These are phyloP conservation scores for Aspergillus puulaauensis DNA, from an alignment of 2,329 filamentous ascomycete species.

Conservation along the genomic window DNA sequence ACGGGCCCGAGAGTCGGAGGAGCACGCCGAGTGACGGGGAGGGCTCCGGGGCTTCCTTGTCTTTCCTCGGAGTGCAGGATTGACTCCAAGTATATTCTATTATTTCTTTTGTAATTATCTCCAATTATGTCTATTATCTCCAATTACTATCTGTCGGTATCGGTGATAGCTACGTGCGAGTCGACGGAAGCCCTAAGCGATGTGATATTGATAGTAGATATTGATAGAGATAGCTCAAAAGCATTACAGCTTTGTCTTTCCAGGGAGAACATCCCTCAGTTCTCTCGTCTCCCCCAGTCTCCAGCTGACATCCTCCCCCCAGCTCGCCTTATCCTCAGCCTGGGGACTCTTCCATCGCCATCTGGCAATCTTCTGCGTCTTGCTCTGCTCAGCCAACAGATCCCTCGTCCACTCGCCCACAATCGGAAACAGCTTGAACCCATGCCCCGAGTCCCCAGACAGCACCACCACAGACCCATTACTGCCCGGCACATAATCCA, in stretches of 20 bases:
- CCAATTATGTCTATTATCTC: no score
- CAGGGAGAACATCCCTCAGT: slow-evolving; percentile 21
- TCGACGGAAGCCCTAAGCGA: no score
- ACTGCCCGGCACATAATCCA: slow-evolving; percentile 25
- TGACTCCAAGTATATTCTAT: no score
- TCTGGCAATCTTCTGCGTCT: slow-evolving; percentile 42
- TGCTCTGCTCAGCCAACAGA: slow-evolving; percentile 43
- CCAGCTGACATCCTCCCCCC: slow-evolving; percentile 52
- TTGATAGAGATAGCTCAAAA: no score
- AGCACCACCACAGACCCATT: slow-evolving; percentile 50
- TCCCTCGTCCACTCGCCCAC: slow-evolving; percentile 56
- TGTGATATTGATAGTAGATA: no score
- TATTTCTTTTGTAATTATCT: no score
- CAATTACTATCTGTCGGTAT: no score
- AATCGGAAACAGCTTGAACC: slow-evolving; percentile 63
- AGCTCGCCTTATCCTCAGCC: slow-evolving; percentile 32
- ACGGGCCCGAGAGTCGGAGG: background rate
- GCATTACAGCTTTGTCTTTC: slow-evolving; percentile 25
- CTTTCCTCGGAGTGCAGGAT: no score
- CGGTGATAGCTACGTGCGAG: no score
- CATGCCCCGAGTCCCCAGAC: slow-evolving; percentile 62
- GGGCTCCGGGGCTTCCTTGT: no score
- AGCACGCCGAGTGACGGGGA: background rate
- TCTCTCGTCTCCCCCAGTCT: slow-evolving; percentile 41
- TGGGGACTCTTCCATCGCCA: slow-evolving; percentile 54